Conservation (phyloP, 192 early-diverging fungal species). For the Coemansia sp. region DNA sequence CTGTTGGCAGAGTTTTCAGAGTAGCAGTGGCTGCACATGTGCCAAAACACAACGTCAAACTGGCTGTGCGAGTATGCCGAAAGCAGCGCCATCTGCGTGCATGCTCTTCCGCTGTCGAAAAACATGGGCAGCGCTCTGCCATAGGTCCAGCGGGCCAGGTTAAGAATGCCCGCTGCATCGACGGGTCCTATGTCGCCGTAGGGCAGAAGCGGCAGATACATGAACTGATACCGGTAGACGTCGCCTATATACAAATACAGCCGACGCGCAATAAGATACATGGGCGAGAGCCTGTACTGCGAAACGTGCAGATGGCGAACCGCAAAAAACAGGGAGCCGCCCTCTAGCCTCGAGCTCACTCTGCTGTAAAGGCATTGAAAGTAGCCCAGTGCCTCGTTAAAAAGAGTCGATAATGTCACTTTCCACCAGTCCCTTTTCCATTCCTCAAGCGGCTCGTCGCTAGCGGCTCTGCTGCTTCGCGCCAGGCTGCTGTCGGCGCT, state of each 20-base stretch:
- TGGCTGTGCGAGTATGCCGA: conserved; percentile 18
- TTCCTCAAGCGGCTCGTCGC: conserved; percentile 18
- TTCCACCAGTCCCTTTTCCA: conserved; percentile 48
- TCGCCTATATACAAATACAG: conserved; percentile 37
- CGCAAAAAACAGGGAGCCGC: conserved; percentile 2
- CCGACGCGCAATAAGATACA: conserved; percentile 27
- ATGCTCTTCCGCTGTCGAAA: conserved; percentile 30
- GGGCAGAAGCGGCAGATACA: conserved; percentile 35
- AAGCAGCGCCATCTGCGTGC: conserved; percentile 33
- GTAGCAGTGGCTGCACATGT: conserved; percentile 37
- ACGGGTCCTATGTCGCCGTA: conserved; percentile 15
- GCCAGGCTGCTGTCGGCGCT: conserved; percentile 21
- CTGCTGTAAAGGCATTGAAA: conserved; percentile 29
- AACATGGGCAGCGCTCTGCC: conserved; percentile 31
- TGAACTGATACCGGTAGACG: conserved; percentile 43
- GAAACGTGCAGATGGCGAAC: neutral
- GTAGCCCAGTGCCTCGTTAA: conserved; percentile 44
- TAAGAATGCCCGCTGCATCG: conserved; percentile 10
- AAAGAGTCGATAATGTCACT: conserved; percentile 24
- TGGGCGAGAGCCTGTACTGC: conserved; percentile 7
- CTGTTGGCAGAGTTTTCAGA: conserved; percentile 1
- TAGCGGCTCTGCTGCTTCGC: conserved; percentile 13
- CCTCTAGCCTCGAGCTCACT: conserved; percentile 11
- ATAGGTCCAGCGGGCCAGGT: conserved; percentile 35
- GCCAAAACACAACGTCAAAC: conserved; percentile 42